phyloP scores from a whole-genome alignment of 441 rosid genomes.

The Adansonia rubrostipa region DNA sequence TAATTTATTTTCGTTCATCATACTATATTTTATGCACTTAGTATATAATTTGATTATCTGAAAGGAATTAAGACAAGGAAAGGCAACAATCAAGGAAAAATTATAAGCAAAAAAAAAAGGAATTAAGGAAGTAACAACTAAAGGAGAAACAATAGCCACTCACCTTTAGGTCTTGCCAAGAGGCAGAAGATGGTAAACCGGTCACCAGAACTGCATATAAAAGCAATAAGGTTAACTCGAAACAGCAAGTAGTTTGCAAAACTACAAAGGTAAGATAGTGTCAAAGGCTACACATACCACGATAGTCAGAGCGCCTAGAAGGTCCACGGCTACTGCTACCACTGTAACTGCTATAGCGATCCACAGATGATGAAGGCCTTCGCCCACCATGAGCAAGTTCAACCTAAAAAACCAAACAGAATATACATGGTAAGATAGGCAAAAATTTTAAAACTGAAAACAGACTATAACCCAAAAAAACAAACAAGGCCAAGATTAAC shows the following conservation, averaged over 20 bases:
- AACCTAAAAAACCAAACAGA: conserved; percentile 51
- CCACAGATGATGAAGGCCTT: conserved; percentile 73
- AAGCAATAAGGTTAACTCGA: conserved; percentile 12
- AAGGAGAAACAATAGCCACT: conserved; percentile 15
- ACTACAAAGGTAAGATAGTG: background rate
- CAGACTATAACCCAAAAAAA: background rate
- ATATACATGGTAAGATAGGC: background rate
- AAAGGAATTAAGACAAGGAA: background rate
- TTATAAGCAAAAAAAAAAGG: background rate
- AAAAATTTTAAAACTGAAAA: background rate
- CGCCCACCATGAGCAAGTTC: conserved; percentile 92
- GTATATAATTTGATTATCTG: background rate
- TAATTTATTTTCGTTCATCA: background rate
- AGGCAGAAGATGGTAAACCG: conserved; percentile 91
- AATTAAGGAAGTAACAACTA: background rate
- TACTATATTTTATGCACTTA: background rate
- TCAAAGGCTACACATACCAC: conserved; percentile 54
- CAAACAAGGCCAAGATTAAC: background rate
- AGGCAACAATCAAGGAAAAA: background rate
- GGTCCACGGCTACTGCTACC: conserved; percentile 68
- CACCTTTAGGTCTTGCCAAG: conserved; percentile 99
- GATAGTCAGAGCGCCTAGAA: conserved; percentile 82
- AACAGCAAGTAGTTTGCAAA: background rate
- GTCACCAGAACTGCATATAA: conserved; percentile 72
- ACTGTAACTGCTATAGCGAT: conserved; percentile 70